Evolutionary conservation across 2,329 filamentous ascomycete species (phyloP).

Genomic region (Blumeriella jaapii): DNA sequence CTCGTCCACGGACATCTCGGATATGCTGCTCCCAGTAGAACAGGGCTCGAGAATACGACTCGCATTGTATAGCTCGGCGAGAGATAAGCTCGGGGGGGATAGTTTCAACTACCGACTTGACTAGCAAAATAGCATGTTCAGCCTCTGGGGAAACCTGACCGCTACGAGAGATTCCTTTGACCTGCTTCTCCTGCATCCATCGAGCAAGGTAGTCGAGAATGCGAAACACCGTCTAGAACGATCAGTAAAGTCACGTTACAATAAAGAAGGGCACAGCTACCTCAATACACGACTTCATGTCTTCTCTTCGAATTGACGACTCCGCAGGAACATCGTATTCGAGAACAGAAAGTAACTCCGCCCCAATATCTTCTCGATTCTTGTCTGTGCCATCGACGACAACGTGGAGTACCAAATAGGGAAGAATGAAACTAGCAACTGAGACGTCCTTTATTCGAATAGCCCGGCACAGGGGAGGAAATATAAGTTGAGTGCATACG

Average conservation of each 20-base stretch:
- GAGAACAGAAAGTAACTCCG: conserved; percentile 67
- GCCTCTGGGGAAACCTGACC: conserved; percentile 30
- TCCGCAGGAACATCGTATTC: conserved; percentile 40
- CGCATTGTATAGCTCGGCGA: conserved; percentile 80
- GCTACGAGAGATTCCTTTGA: conserved; percentile 11
- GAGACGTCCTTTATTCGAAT: conserved; percentile 78
- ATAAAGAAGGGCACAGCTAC: conserved; percentile 32
- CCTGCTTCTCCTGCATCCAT: conserved; percentile 65
- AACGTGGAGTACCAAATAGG: conserved; percentile 75
- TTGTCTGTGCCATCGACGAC: conserved; percentile 58
- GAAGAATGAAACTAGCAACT: conserved; percentile 78
- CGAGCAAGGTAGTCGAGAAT: conserved; percentile 84
- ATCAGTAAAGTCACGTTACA: conserved; percentile 17
- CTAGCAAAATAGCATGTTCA: conserved; percentile 39
- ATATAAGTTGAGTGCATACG: conserved; percentile 62
- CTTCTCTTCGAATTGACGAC: conserved; percentile 54
- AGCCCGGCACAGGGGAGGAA: conserved; percentile 68
- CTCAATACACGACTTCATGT: conserved; percentile 77
- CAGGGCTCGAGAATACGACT: conserved; percentile 80
- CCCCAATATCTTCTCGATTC: conserved; percentile 53
- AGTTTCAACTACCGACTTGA: conserved; percentile 60
- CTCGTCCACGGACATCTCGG: conserved; percentile 33
- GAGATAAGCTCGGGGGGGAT: conserved; percentile 67
- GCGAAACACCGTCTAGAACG: conserved; percentile 65
- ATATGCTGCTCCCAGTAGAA: conserved; percentile 95